Percentiles rank a stretch among this genome's conserved stretches.
These are phyloP conservation scores for Atractiella rhizophila DNA, from an alignment of 768 basidiomycete species.

Conservation along the genomic window DNA sequence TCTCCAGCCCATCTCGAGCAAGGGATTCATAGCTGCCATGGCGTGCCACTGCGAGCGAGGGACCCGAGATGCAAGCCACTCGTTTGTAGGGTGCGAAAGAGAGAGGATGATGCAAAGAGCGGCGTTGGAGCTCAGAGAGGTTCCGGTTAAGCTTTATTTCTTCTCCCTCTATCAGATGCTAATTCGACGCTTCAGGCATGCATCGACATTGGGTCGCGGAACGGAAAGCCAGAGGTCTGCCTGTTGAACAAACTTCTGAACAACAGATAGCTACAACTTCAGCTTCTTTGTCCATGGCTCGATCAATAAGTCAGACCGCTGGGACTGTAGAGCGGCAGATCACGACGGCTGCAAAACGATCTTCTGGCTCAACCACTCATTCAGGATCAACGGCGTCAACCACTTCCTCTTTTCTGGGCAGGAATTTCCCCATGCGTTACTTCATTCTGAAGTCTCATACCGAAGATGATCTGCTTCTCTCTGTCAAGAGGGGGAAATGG, in stretches of 20 bases:
- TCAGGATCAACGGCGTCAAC: slow-evolving; percentile 55
- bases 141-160: too few relatives aligned
- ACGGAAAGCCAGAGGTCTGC: slow-evolving; percentile 7
- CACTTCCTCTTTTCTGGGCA: slow-evolving; percentile 48
- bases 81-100: slow-evolving; percentile 55
- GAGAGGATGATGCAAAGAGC: slow-evolving; percentile 60
- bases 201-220: slow-evolving; percentile 61
- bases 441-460: slow-evolving; percentile 34
- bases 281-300: too few relatives aligned
- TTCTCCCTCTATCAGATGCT: too few relatives aligned
- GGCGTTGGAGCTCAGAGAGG: slow-evolving; percentile 83
- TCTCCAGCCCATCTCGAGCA: slow-evolving; percentile 34
- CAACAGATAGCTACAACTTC: too few relatives aligned
- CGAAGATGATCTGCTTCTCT: slow-evolving; percentile 15
- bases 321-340: slow-evolving; percentile 18
- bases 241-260: too few relatives aligned
- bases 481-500: slow-evolving; percentile 51
- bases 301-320: slow-evolving; percentile 9
- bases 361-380: slow-evolving; percentile 19
- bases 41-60: slow-evolving; percentile 37
- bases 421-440: slow-evolving; percentile 61
- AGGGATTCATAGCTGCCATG: slow-evolving; percentile 52
- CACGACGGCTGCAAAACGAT: slow-evolving; percentile 22
- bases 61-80: slow-evolving; percentile 51
- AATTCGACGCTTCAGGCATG: slow-evolving; percentile 37